Evolutionary conservation across 495 filamentous ascomycete species (phyloP).

Genomic region (Penicillium pancosmium): DNA sequence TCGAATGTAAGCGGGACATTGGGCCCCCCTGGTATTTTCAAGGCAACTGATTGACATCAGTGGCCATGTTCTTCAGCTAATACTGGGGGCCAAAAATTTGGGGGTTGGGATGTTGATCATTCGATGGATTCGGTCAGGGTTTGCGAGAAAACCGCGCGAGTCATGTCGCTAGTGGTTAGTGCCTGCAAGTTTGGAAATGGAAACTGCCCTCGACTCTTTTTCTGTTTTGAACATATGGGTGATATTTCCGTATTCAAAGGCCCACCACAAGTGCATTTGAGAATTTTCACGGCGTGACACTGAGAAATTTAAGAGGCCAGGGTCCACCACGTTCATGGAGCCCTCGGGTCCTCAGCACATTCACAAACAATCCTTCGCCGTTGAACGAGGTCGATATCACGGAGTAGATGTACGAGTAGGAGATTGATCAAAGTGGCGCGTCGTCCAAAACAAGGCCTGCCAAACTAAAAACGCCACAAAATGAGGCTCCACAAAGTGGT

Average conservation of each 20-base stretch:
- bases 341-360: no score
- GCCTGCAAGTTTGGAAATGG: not conserved
- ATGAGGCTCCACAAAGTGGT: not conserved
- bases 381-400: no score
- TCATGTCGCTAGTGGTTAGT: conserved; percentile 2
- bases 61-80: conserved; percentile 1
- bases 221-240: not conserved
- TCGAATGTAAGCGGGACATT: not conserved
- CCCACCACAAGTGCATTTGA: no score
- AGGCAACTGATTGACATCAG: conserved; percentile 5
- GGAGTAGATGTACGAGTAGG: no score
- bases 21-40: not conserved
- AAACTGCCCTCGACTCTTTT: not conserved
- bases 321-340: no score
- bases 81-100: not conserved
- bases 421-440: not conserved
- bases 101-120: not conserved
- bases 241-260: no score
- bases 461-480: not conserved
- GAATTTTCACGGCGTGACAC: no score
- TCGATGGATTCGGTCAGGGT: not conserved
- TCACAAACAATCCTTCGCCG: no score
- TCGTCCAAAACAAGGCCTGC: not conserved
- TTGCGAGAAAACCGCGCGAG: not conserved
- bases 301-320: no score